These are phyloP conservation scores for Aspergillus biplanus DNA, from an alignment of 495 filamentous ascomycete species.

Conservation along the genomic window DNA sequence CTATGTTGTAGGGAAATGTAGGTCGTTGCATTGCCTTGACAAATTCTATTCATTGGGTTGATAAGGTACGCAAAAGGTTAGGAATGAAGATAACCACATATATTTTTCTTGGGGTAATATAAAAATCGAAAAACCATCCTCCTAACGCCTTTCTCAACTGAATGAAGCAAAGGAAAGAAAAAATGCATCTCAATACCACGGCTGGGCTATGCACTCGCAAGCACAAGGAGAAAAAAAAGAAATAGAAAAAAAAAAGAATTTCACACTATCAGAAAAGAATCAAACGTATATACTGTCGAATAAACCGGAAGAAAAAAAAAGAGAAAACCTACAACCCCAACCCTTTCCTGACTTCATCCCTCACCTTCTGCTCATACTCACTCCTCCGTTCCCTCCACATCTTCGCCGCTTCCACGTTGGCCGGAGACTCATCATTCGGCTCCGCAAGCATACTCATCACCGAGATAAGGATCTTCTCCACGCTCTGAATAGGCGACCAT, in stretches of 20 bases:
- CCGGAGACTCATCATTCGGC: constrained; percentile 97
- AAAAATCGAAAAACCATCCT: not conserved
- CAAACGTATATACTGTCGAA: not conserved
- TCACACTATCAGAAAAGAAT: not conserved
- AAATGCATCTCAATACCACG: not conserved
- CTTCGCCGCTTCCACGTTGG: constrained; percentile 96
- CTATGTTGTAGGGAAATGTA: not conserved
- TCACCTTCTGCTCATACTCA: constrained; percentile 86
- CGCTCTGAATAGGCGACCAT: constrained; percentile 94
- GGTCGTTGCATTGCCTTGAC: too few relatives aligned
- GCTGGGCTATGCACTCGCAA: not conserved
- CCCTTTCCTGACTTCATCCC: constrained; percentile 74
- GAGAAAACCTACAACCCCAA: constrained; percentile 52
- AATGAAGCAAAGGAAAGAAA: not conserved
- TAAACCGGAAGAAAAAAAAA: not conserved
- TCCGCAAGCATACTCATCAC: constrained; percentile 99
- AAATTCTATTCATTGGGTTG: too few relatives aligned
- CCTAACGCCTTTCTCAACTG: not conserved
- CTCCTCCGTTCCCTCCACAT: constrained; percentile 91
- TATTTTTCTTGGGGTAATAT: not conserved
- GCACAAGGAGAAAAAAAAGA: constrained; percentile 3
- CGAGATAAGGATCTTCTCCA: constrained; percentile 96
- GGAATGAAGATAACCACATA: not conserved
- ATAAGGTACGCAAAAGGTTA: not conserved
- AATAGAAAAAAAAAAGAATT: not conserved